These are phyloP conservation scores for Uromyces viciae-fabae DNA, from an alignment of 1,284 basidiomycete genomes.

Conservation along the genomic window DNA sequence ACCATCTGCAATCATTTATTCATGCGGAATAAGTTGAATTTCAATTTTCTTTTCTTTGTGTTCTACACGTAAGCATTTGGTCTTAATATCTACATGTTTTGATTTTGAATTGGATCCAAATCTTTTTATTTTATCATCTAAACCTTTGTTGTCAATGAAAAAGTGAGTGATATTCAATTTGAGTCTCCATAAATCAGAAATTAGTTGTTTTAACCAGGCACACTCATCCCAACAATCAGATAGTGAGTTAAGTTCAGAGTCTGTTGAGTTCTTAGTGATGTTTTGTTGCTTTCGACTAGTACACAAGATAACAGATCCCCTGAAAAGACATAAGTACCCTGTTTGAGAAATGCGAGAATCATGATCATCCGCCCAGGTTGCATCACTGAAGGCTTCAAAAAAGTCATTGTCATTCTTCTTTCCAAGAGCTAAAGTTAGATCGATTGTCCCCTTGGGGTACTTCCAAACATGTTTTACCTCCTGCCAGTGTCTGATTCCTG, in stretches of 20 bases:
- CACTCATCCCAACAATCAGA: not conserved
- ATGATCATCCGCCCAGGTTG: not conserved
- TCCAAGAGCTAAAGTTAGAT: not conserved
- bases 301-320: not conserved
- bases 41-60: not conserved
- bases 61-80: not conserved
- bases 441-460: not conserved
- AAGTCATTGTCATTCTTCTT: not conserved
- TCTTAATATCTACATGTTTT: not conserved
- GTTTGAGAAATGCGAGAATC: not conserved
- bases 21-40: too few relatives aligned
- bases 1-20: too few relatives aligned
- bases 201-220: not conserved
- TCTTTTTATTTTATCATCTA: not conserved
- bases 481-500: not conserved
- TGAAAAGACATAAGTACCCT: not conserved
- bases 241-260: not conserved
- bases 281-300: not conserved
- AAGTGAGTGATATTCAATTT: not conserved
- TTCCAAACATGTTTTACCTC: not conserved
- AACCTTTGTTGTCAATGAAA: not conserved
- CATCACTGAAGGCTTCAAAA: not conserved
- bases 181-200: not conserved
- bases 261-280: not conserved
- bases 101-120: not conserved